These are phyloP conservation scores for Apiotrichum akiyoshidainum DNA, from an alignment of 1,284 basidiomycete genomes.

Conservation along the genomic window DNA sequence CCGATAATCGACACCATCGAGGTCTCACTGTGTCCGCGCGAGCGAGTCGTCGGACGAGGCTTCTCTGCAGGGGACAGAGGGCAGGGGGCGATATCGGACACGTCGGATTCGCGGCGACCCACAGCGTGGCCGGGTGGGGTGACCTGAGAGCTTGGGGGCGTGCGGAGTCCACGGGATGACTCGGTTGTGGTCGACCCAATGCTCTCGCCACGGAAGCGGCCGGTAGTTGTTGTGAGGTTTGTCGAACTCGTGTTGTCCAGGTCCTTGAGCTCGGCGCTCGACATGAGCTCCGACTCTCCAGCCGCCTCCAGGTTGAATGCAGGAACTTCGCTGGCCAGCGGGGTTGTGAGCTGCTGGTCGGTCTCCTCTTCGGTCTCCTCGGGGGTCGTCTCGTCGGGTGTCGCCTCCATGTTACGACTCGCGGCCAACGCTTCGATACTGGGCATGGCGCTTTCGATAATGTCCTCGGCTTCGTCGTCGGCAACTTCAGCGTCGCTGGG, in stretches of 20 bases:
- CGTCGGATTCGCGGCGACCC: slow-evolving; percentile 19
- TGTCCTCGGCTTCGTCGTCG: slow-evolving; percentile 6
- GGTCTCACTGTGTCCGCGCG: slow-evolving; percentile 23
- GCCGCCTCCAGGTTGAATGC: neutral
- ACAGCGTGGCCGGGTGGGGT: slow-evolving; percentile 16
- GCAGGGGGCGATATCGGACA: neutral
- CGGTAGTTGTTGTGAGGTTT: neutral
- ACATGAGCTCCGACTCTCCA: neutral
- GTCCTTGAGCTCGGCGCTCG: neutral
- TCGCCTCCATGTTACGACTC: neutral
- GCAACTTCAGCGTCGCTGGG: slow-evolving; percentile 4
- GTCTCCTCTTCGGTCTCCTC: slow-evolving; percentile 6
- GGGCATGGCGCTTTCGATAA: neutral
- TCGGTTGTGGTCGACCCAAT: slow-evolving; percentile 27
- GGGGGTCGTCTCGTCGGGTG: slow-evolving; percentile 6
- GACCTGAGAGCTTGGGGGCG: slow-evolving; percentile 10
- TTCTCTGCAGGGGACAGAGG: neutral
- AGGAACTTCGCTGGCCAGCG: neutral
- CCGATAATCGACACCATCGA: slow-evolving; percentile 15
- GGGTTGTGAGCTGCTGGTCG: neutral
- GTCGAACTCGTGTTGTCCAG: too few species aligned
- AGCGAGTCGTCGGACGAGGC: slow-evolving; percentile 10
- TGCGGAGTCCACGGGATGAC: slow-evolving; percentile 21
- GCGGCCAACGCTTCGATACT: slow-evolving; percentile 1
- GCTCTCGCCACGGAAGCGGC: slow-evolving; percentile 30